Evolutionary conservation across 2,329 filamentous ascomycete genomes (phyloP), one percentile per base, ranked within the genome.

Genomic region (Penicillium sp.): DNA sequence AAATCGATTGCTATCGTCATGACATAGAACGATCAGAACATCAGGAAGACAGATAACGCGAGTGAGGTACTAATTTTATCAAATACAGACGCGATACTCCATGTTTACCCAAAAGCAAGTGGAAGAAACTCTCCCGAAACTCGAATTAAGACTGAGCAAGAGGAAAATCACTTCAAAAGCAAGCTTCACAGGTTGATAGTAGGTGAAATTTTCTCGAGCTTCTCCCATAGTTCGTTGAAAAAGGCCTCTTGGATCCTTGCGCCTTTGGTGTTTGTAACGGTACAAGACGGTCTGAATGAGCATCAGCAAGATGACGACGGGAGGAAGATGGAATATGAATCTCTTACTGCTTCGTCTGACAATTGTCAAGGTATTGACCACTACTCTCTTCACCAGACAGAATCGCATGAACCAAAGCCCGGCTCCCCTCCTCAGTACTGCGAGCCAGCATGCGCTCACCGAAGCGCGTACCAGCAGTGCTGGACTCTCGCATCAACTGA

Each of bases 291-390:
- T 25, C 53, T 55, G 14, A 11, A 27, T 14, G 9, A 25, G 25
- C 2, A 50, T 53, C 44, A 55, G 50, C 31, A 20, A 24, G 9
- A 28, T 22, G 40, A 25, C 18, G 14, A 11, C 16, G 14, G 4
- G 20, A 2, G 4, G 11, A 14, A 11, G 28, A 31, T 18, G n/a
- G 13, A 14, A 20, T 22, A 22, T 22, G 13, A 2, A 14, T 3
- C 9, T 14, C 53, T 47, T 40, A 62, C 59, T 22, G 40, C 30
- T 59, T 50, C 30, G 56, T 36, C n/a, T 45, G 54, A 46, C 59
- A 62, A 41, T 62, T 56, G 20, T 49, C 56, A 42, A 62, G 42
- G 46, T 61, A 62, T 16, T 61, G 51, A 5, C 58, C 58, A 35
- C 53, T 50, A 8, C 46, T 54, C 18, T 61, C 52, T 6, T 50